Evolutionary conservation across 176 grass and related monocot species (phyloP).

Genomic region (Eleusine coracana): DNA sequence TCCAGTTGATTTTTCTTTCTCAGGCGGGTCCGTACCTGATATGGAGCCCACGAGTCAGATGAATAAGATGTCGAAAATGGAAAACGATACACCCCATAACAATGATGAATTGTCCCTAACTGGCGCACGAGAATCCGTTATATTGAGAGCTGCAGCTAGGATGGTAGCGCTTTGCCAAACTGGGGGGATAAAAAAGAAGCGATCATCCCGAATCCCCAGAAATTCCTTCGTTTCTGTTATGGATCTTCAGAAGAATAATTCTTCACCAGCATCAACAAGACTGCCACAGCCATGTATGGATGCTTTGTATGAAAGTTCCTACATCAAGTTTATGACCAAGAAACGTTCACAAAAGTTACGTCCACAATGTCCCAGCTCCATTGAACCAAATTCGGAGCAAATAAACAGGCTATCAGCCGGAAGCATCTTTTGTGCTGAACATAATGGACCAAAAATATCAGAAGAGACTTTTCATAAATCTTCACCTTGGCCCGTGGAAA

Average conservation of each 20-base stretch:
- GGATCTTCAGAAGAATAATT: conserved; percentile 35
- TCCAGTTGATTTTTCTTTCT: conserved; percentile 28
- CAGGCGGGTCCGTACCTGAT: conserved; percentile 34
- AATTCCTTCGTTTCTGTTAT: conserved; percentile 35
- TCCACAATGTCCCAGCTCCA: conserved; percentile 21
- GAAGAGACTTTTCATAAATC: conserved; percentile 20
- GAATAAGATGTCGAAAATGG: conserved; percentile 7
- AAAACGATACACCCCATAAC: conserved; percentile 17
- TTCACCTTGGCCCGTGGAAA: conserved; percentile 1
- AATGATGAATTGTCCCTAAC: conserved; percentile 28
- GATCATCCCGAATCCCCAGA: conserved; percentile 46
- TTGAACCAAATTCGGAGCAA: conserved; percentile 30
- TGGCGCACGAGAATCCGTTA: conserved; percentile 7
- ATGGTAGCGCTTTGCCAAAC: conserved; percentile 46
- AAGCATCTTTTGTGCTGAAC: conserved; percentile 19
- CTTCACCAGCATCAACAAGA: conserved; percentile 27
- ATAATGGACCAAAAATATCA: conserved; percentile 25
- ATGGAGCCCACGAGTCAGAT: conserved; percentile 19
- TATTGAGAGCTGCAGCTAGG: conserved; percentile 44
- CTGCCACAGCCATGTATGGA: conserved; percentile 46
- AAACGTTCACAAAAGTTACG: conserved; percentile 53
- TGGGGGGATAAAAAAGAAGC: conserved; percentile 56
- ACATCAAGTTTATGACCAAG: conserved; percentile 55
- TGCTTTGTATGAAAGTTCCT: conserved; percentile 39
- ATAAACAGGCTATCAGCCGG: conserved; percentile 23